Evolutionary conservation across 805 yeast genomes (phyloP).

Genomic region (Ogataea degrootiae): DNA sequence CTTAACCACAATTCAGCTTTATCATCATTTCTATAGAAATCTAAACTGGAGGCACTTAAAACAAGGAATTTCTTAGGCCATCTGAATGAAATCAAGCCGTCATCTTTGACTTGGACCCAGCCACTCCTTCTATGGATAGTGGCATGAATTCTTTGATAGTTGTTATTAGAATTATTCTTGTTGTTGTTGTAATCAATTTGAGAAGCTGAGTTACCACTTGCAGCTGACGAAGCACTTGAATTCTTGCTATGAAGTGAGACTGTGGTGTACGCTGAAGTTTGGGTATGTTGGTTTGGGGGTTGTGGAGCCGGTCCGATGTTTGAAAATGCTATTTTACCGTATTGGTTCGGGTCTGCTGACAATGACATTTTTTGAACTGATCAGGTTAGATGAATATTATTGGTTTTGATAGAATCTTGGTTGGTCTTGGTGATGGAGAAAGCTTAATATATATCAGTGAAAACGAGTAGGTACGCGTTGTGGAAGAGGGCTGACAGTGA

Average conservation of each 20-base stretch:
- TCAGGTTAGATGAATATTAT: neutral
- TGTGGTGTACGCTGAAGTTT: conserved; percentile 4
- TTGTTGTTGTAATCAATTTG: conserved; percentile 3
- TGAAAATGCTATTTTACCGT: conserved; percentile 16
- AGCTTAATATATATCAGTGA: neutral
- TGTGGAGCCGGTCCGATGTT: conserved; percentile 24
- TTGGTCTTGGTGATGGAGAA: too few species aligned
- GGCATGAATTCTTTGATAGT: conserved; percentile 26
- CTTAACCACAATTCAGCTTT: conserved; percentile 44
- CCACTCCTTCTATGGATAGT: conserved; percentile 49
- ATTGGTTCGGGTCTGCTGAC: neutral
- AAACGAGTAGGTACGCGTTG: neutral
- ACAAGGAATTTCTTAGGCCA: conserved; percentile 91
- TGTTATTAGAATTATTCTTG: conserved; percentile 9
- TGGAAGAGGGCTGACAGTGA: too few species aligned
- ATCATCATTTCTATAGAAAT: conserved; percentile 66
- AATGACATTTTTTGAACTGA: neutral
- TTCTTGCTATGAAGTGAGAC: conserved; percentile 29
- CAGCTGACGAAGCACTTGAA: conserved; percentile 28
- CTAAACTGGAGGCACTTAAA: conserved; percentile 67
- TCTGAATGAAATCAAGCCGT: conserved; percentile 80
- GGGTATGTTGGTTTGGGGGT: conserved; percentile 11
- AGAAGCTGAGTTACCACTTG: conserved; percentile 18
- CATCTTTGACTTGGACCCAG: conserved; percentile 91
- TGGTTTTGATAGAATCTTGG: too few species aligned